phyloP scores from a whole-genome alignment of 2,329 filamentous ascomycete genomes.

The Aspergillus aculeatus region DNA sequence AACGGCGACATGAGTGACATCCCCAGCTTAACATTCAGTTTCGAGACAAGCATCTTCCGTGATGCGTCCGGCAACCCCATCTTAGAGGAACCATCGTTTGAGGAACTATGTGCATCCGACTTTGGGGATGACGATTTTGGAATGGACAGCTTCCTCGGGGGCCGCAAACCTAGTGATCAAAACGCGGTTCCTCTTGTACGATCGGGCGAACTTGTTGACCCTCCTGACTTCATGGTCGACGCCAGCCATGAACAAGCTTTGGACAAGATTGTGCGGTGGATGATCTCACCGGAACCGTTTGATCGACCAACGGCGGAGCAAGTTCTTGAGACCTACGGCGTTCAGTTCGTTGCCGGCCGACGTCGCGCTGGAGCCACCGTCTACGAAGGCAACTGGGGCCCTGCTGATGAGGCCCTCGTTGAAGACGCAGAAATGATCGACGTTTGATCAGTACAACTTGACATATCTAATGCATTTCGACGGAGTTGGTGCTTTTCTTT shows the following conservation, averaged over 20 bases:
- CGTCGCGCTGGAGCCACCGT: slow-evolving; percentile 87
- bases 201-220: slow-evolving; percentile 61
- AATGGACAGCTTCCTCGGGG: slow-evolving; percentile 35
- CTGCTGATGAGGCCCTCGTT: slow-evolving; percentile 62
- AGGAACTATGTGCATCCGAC: slow-evolving; percentile 45
- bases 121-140: slow-evolving; percentile 46
- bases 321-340: slow-evolving; percentile 68
- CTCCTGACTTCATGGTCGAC: slow-evolving; percentile 88
- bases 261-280: slow-evolving; percentile 79
- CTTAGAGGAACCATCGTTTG: slow-evolving; percentile 45
- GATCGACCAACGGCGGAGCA: slow-evolving; percentile 73
- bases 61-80: slow-evolving; percentile 72
- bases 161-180: slow-evolving; percentile 23
- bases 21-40: slow-evolving; percentile 80
- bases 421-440: slow-evolving; percentile 65
- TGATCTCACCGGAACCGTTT: slow-evolving; percentile 75
- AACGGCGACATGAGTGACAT: slow-evolving; percentile 87
- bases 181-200: slow-evolving; percentile 36
- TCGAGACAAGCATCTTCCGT: slow-evolving; percentile 66
- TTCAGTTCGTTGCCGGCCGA: slow-evolving; percentile 75
- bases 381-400: slow-evolving; percentile 95
- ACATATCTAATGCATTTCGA: slow-evolving; percentile 34
- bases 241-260: slow-evolving; percentile 69
- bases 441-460: slow-evolving; percentile 41
- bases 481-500: slow-evolving; percentile 31